Conservation (phyloP, 225 moss, liverwort and hornwort species). For the Bryum argenteum region DNA sequence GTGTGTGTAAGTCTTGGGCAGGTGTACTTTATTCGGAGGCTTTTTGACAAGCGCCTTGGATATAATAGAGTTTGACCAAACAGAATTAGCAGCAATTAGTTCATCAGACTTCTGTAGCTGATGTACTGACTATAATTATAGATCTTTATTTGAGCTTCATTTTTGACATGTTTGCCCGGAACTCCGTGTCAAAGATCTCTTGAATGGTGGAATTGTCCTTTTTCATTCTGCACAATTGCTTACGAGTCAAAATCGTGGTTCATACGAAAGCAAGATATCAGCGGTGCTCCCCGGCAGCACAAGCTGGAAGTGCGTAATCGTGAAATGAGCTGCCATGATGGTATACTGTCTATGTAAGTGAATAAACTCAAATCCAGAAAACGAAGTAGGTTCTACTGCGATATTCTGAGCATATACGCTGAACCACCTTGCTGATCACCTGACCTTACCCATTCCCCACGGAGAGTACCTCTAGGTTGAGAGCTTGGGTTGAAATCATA, state of each 20-base stretch:
- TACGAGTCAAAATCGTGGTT: not conserved
- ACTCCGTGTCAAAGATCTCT: not conserved
- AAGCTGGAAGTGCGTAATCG: too few species aligned
- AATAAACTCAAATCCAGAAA: too few species aligned
- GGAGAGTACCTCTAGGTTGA: too few species aligned
- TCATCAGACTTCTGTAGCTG: not conserved
- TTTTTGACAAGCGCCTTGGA: conserved; percentile 85
- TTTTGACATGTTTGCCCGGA: not conserved
- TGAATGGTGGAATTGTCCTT: not conserved
- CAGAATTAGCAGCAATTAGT: not conserved
- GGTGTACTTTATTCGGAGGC: conserved; percentile 80
- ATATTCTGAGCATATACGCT: too few species aligned
- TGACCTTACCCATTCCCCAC: too few species aligned
- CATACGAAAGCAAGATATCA: not conserved
- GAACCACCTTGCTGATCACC: too few species aligned
- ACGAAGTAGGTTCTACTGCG: too few species aligned
- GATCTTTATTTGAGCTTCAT: not conserved
- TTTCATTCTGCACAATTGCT: not conserved
- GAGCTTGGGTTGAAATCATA: too few species aligned
- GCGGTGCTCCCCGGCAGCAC: too few species aligned
- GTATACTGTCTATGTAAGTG: too few species aligned
- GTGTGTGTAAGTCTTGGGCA: conserved; percentile 74
- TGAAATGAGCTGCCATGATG: too few species aligned
- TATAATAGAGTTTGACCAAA: conserved; percentile 72
- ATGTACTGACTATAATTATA: not conserved